Evolutionary conservation across 78 protist species (phyloP), one percentile per base, ranked within the genome.

Genomic region (Dictyostelium capitatum): DNA sequence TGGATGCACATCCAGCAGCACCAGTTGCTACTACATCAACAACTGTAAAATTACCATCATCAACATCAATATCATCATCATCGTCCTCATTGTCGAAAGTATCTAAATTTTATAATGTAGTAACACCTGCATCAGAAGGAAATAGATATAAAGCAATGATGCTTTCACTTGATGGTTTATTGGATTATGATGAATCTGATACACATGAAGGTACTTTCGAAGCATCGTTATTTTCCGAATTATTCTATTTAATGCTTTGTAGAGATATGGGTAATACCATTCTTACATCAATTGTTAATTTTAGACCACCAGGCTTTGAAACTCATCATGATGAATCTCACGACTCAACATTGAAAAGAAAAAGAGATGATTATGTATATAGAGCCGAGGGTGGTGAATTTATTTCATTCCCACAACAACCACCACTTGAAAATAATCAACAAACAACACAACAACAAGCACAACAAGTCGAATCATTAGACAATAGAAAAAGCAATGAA

Each of bases 171-270:
- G 92, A 85, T 59, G 92, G 92, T 62, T 48, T 85, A 32, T 59
- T 73, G 28, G 92, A 85, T 37, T 85, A 85, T 28, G 92, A 85
- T 32, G 92, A 85, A 10, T 46, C 83, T 6, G 92, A 85, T 79
- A 85, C 64, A 30, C 69, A 32, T 30, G 92, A 85, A 15, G 92
- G 92, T 43, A 85, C 82, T 7, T 85, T 85, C 57, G 92, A 85
- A 62, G 84, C 77, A 57, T 75, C 83, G 6, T 23, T 85, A 25
- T 85, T 85, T 10, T 59, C 83, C 46, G 92, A 85, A 37, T 37
- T 85, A 15, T 85, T 85, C 11, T 32, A 59, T 85, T 20, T 85
- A 43, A 85, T 85, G 92, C 70, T 85, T 10, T 41, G 46, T 43
- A 54, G 83, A 25, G 92, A 85, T 28, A 73, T 85, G 77, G 92